Percentiles rank a stretch among this genome's conserved stretches.
These are phyloP conservation scores for Arthrobotrys musiformis DNA, from an alignment of 2,329 filamentous ascomycete genomes.

Conservation along the genomic window DNA sequence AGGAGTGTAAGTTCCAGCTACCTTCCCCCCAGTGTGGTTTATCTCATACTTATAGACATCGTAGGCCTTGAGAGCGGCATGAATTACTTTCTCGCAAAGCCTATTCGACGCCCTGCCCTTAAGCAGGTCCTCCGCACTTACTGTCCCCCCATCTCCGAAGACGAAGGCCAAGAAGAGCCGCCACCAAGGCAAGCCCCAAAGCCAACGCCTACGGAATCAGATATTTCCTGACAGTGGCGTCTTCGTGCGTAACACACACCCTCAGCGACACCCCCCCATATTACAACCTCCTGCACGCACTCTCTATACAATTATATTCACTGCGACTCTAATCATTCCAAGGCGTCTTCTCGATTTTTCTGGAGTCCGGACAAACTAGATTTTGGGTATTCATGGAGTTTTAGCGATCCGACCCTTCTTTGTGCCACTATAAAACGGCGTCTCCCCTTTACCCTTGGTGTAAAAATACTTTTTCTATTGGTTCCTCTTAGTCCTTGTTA, in stretches of 20 bases:
- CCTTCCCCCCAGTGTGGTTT: neutral
- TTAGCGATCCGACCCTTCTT: neutral
- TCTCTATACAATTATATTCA: neutral
- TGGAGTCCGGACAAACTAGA: constrained; percentile 1
- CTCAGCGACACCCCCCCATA: too few species aligned
- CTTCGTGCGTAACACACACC: neutral
- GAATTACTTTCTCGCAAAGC: constrained; percentile 84
- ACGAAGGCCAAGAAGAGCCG: constrained; percentile 32
- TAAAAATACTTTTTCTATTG: neutral
- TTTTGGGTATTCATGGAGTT: neutral
- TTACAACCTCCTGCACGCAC: neutral
- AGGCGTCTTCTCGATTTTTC: neutral
- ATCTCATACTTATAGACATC: neutral
- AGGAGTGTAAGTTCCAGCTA: constrained; percentile 69
- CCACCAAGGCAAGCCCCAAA: neutral
- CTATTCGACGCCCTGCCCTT: constrained; percentile 60
- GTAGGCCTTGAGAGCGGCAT: constrained; percentile 81
- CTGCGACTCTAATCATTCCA: neutral
- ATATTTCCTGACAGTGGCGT: neutral
- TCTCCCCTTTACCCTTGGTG: too few species aligned
- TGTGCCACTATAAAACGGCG: neutral
- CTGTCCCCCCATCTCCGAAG: constrained; percentile 57
- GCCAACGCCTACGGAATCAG: neutral
- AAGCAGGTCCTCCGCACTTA: constrained; percentile 58
- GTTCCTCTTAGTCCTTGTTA: neutral